Evolutionary conservation across 78 protist species (phyloP), one percentile per base, ranked within the genome.

Genomic region (Dictyostelium firmibasis): DNA sequence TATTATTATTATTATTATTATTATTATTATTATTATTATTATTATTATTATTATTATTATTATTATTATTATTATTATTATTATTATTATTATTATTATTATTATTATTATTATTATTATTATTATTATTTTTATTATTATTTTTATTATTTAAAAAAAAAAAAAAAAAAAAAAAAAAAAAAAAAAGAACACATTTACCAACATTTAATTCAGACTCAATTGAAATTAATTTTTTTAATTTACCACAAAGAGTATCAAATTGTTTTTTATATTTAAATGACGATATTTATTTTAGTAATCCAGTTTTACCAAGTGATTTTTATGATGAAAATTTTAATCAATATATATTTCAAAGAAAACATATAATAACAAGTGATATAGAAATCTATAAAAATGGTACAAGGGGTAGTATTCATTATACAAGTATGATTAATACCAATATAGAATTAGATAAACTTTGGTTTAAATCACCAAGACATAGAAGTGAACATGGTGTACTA

Each of bases 221-320:
- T 33, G 83, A 85, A 47, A 70, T 81, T 1, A 85, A 74, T 50
- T 74, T 74, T 27, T 38, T 25, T 72, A 38, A 62, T 38, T 27
- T 74, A 43, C 91, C 91, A 25, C 69, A 74, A 9, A 20, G 18
- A 33, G 83, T 85, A 16, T 41, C 76, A 31, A 76, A 85, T 74
- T 85, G 91, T 50, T 85, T 85, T 35, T 18, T 85, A 2, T 85
- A 85, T 85, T 74, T 85, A 29, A 85, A 85, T 47, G 91, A 85
- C 53, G 91, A 85, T 85, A 44, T 85, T 9, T 85, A 47, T 33
- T 81, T 81, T 44, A 79, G 31, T 14, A 7, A 60, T 53, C 86
- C 86, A 53, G 94, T 89, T 33, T 13, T 27, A 20, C 44, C 20
- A 18, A 69, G 8, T 4, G 86, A 89, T 25, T 89, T 89, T 81